Percentiles rank a stretch among this genome's conserved stretches.
phyloP scores from a whole-genome alignment of 1,284 basidiomycete species.

The Apiotrichum sp. region DNA sequence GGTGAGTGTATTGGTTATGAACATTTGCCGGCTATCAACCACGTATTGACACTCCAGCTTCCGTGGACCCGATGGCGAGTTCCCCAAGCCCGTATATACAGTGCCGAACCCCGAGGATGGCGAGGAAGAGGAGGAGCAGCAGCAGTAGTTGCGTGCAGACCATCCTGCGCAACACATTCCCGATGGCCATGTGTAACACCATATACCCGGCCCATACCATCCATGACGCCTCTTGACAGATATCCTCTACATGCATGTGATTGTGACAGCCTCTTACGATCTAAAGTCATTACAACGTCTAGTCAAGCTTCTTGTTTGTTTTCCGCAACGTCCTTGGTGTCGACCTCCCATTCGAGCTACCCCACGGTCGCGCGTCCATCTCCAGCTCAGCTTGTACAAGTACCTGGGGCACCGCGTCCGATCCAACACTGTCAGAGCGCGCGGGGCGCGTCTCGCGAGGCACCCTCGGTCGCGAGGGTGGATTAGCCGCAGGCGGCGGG shows the following conservation, averaged over 20 bases:
- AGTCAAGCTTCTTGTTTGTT: conserved; percentile 16
- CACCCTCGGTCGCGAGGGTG: background rate
- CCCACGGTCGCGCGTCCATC: conserved; percentile 8
- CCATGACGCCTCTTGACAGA: background rate
- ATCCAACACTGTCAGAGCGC: background rate
- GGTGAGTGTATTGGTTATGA: conserved; percentile 20
- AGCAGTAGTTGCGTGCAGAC: too few species aligned
- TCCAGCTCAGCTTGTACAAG: conserved; percentile 5
- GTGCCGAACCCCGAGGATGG: conserved; percentile 17
- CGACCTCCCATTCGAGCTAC: background rate
- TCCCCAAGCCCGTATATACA: conserved; percentile 26
- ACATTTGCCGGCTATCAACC: too few species aligned
- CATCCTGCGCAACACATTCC: too few species aligned
- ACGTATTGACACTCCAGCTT: conserved; percentile 20
- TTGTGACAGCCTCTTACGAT: background rate
- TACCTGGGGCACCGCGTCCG: background rate
- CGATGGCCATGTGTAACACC: too few species aligned
- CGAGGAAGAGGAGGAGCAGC: conserved; percentile 7
- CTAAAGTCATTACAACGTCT: background rate
- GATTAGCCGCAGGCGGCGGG: conserved; percentile 8
- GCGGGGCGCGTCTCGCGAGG: background rate
- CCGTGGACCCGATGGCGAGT: conserved; percentile 24
- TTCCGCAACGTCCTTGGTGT: background rate
- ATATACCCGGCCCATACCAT: too few species aligned
- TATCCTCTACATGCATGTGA: conserved; percentile 2